phyloP scores from a whole-genome alignment of 345 rosid genomes.

The Heritiera littoralis region DNA sequence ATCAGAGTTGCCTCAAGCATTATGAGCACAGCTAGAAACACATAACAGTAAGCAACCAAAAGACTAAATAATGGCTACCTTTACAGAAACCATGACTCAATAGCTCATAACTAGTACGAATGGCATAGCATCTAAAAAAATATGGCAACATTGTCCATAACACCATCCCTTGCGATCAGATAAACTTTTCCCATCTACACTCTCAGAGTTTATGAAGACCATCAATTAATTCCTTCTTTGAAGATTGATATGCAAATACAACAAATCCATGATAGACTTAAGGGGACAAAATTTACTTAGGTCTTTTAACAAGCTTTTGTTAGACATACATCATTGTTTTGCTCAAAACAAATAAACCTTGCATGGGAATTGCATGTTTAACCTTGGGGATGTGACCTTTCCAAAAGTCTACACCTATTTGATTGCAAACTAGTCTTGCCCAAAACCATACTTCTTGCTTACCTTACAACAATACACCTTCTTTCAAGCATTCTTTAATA shows the following conservation, averaged over 20 bases:
- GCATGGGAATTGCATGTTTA: background rate
- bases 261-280: slow-evolving; percentile 9
- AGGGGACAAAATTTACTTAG: background rate
- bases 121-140: background rate
- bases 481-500: background rate
- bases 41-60: background rate
- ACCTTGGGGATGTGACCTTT: background rate
- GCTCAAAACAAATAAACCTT: background rate
- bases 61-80: background rate
- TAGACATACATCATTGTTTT: background rate
- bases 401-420: background rate
- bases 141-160: slow-evolving; percentile 6
- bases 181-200: background rate
- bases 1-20: background rate
- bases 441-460: background rate
- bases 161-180: background rate
- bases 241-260: background rate
- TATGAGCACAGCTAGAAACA: background rate
- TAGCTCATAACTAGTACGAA: background rate
- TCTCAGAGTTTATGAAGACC: background rate
- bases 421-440: background rate
- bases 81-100: background rate
- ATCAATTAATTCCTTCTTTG: background rate
- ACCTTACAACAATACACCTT: background rate
- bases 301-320: background rate